These are phyloP conservation scores for Colletotrichum simmondsii DNA, from an alignment of 2,329 filamentous ascomycete species.

Conservation along the genomic window DNA sequence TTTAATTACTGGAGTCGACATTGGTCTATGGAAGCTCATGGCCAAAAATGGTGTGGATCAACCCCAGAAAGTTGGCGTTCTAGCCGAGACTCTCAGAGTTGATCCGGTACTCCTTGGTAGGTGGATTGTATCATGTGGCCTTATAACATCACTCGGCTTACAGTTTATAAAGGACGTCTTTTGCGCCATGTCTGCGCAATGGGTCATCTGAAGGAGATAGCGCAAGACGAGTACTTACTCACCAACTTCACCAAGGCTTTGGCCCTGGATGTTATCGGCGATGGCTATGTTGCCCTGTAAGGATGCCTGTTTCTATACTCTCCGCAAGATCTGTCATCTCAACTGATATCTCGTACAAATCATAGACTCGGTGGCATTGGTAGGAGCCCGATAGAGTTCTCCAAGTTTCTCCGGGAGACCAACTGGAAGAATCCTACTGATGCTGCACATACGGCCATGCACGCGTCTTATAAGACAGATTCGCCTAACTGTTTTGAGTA, in stretches of 20 bases:
- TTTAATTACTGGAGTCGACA: constrained; percentile 45
- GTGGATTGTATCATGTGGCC: fast-evolving
- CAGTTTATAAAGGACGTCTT: constrained; percentile 38
- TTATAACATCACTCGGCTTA: neutral
- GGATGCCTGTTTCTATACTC: neutral
- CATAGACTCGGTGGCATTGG: constrained; percentile 20
- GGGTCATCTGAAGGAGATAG: constrained; percentile 51
- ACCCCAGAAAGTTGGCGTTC: constrained; percentile 44
- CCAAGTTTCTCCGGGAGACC: constrained; percentile 42
- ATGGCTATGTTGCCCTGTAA: constrained; percentile 46
- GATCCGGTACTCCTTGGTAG: constrained; percentile 34
- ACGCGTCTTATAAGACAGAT: constrained; percentile 47
- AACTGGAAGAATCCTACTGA: constrained; percentile 44
- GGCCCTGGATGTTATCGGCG: constrained; percentile 46
- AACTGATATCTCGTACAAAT: neutral
- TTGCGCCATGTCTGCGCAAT: constrained; percentile 51
- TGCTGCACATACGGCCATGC: constrained; percentile 42
- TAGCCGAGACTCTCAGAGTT: constrained; percentile 42
- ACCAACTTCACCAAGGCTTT: constrained; percentile 51
- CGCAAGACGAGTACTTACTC: constrained; percentile 46
- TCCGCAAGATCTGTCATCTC: neutral
- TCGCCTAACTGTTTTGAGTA: constrained; percentile 49
- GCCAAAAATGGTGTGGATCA: constrained; percentile 39
- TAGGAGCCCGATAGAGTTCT: constrained; percentile 40
- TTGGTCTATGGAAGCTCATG: constrained; percentile 48